Base-by-base conservation (phyloP, 306 rosid genomes). In the Corylus americana region DNA sequence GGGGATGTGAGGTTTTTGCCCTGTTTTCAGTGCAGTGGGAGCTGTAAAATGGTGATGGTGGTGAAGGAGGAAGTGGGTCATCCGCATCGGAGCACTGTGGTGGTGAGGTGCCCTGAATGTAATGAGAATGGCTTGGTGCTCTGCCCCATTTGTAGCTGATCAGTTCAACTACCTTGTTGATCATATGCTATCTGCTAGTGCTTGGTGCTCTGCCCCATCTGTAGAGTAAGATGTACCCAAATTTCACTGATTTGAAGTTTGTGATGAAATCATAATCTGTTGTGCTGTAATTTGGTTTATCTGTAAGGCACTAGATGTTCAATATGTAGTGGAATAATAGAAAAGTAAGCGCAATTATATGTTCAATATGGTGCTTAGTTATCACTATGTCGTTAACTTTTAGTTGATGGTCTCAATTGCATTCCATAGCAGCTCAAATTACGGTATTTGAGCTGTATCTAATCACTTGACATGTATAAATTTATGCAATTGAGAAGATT, bases 51-150 rank as follows among this genome's bases (percentile, higher is more conserved):
- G 79, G 86, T 86, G 39, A 63, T 89, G 82, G 58, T 67, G 83
- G 67, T 76, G 47, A 68, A 82, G 37, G 79, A 88, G 13, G 80
- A 74, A 22, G 39, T n/a, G 74, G 78, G 69, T 58, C 78, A 75
- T 64, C 82, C 82, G 47, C 85, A 76, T 29, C 87, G 89, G 17
- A 79, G 75, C 27, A 73, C 59, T 1, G 62, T 82, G 53, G 88
- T 91, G 31, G 85, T 85, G 20, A 91, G 84, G 74, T 94, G 98
- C 62, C 76, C 80, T 9, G 86, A 87, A 66, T 94, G 98, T 79
- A 92, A 94, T 81, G 98, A 94, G 57, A 94, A 92, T 87, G 98
- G 97, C 47, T 83, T 94, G 79, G 93, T 92, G 4, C 70, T 91
- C 29, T 94, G 98, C 82, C 97, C 97, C 4, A 72, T 94, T 45